Evolutionary conservation across 2,329 filamentous ascomycete genomes (phyloP).

Genomic region (Penicillium psychrosexuale): DNA sequence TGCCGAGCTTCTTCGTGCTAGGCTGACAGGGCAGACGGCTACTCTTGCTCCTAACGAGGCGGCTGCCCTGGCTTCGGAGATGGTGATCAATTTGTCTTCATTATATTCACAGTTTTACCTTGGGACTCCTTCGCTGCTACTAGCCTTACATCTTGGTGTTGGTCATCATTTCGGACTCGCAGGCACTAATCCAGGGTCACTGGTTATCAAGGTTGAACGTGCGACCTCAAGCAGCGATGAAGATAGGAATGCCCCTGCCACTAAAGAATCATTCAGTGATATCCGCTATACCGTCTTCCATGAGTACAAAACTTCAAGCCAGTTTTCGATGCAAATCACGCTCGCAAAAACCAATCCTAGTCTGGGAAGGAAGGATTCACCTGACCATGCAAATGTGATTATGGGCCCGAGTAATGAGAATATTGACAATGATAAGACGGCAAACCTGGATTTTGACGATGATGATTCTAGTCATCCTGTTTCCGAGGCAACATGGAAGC

Average conservation of each 20-base stretch:
- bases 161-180: conserved; percentile 35
- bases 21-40: conserved; percentile 26
- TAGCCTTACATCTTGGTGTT: conserved; percentile 38
- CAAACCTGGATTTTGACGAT: conserved; percentile 29
- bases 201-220: conserved; percentile 28
- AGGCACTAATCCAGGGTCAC: conserved; percentile 20
- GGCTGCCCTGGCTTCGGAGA: conserved; percentile 28
- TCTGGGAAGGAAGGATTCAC: neutral
- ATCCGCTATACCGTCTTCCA: conserved; percentile 25
- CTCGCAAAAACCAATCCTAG: conserved; percentile 20
- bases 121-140: conserved; percentile 24
- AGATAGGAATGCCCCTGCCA: neutral
- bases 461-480: conserved; percentile 22
- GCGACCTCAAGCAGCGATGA: conserved; percentile 1
- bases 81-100: conserved; percentile 31
- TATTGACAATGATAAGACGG: neutral
- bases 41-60: conserved; percentile 34
- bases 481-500: conserved; percentile 39
- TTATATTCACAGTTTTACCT: conserved; percentile 29
- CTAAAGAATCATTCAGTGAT: conserved; percentile 10
- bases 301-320: conserved; percentile 26
- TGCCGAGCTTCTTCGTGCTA: conserved; percentile 31
- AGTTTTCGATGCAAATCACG: conserved; percentile 28
- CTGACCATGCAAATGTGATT: conserved; percentile 6
- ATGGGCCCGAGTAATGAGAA: conserved; percentile 11